These are phyloP conservation scores for Rhododendron simsii DNA, from an alignment of 148 eudicot genomes.

Conservation along the genomic window DNA sequence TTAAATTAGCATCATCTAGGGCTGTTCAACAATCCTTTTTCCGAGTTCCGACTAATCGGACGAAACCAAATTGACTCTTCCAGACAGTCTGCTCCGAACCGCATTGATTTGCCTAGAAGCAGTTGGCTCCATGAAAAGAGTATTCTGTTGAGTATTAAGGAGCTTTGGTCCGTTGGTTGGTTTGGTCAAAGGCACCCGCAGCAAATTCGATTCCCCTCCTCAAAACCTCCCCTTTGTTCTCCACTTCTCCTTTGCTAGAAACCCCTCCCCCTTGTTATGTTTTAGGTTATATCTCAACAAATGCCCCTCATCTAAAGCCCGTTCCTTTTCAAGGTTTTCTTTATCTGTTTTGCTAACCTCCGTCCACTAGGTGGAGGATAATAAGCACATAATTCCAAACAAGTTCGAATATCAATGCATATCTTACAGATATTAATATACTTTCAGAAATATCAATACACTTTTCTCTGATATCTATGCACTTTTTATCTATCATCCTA, in stretches of 20 bases:
- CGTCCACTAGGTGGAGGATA: too few species aligned
- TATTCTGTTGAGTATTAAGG: background rate
- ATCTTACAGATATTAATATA: too few species aligned
- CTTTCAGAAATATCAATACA: too few species aligned
- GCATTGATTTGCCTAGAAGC: background rate
- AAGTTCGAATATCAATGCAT: too few species aligned
- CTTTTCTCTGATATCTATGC: too few species aligned
- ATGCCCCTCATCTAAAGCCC: background rate
- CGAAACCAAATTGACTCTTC: background rate
- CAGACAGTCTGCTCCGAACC: background rate
- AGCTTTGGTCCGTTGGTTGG: background rate
- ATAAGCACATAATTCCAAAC: too few species aligned
- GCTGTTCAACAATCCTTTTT: background rate
- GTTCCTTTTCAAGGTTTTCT: background rate
- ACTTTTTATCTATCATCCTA: too few species aligned
- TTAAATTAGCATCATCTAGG: background rate
- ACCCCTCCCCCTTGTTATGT: background rate
- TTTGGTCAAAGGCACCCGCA: background rate
- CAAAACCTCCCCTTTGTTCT: background rate
- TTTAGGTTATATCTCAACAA: background rate
- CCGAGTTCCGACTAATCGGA: background rate
- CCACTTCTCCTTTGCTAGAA: background rate
- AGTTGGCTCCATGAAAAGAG: background rate
- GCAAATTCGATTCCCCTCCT: background rate
- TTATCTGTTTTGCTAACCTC: too few species aligned